Conservation (phyloP, 768 basidiomycete genomes). For the Termitomyces sp. region DNA sequence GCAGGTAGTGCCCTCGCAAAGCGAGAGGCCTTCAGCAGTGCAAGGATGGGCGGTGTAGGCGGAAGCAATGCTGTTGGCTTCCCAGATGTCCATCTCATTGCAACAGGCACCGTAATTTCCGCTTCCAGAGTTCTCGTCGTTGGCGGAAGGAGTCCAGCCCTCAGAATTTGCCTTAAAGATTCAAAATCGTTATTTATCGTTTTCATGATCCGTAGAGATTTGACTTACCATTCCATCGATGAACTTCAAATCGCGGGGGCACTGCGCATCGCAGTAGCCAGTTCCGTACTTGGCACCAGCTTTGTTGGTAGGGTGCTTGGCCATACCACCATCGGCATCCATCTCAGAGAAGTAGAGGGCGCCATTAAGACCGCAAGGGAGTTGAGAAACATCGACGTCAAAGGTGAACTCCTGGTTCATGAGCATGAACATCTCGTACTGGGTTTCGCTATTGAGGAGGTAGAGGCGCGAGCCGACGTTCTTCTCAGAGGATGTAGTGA, state of each 20-base stretch:
- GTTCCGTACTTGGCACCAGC: constrained; percentile 1
- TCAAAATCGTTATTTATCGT: too few relatives aligned
- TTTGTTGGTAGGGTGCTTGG: not conserved
- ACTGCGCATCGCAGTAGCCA: constrained; percentile 35
- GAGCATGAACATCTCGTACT: constrained; percentile 25
- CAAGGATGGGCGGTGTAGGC: constrained; percentile 52
- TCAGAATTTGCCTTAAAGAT: constrained; percentile 37
- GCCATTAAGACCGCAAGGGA: constrained; percentile 21
- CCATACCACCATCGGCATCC: constrained; percentile 19
- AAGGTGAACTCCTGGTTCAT: constrained; percentile 22
- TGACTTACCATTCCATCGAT: constrained; percentile 44
- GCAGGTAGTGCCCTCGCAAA: constrained; percentile 38
- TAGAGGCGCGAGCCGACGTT: constrained; percentile 42
- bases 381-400: constrained; percentile 54
- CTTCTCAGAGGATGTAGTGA: constrained; percentile 28
- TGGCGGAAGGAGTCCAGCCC: constrained; percentile 32
- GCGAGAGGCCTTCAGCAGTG: constrained; percentile 29
- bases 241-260: constrained; percentile 55
- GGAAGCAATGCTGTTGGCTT: constrained; percentile 46
- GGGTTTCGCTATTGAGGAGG: constrained; percentile 40
- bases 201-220: not conserved
- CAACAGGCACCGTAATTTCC: constrained; percentile 49
- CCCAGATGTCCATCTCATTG: constrained; percentile 58
- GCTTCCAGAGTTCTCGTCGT: constrained; percentile 38
- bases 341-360: constrained; percentile 20